phyloP scores from a whole-genome alignment of 73 alveolate genomes.

The Effrenium voratum region DNA sequence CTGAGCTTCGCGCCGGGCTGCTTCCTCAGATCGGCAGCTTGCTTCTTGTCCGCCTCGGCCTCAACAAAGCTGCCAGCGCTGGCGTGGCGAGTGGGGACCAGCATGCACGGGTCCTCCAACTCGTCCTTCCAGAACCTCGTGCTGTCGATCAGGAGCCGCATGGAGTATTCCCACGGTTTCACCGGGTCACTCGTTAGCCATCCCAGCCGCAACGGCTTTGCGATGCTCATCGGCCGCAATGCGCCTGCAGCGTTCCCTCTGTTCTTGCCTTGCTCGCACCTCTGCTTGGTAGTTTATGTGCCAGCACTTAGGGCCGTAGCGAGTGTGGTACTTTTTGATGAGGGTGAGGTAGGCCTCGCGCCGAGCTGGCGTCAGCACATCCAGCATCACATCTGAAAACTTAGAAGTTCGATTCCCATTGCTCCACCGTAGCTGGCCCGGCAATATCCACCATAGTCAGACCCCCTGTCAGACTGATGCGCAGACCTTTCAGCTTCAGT shows the following conservation, averaged over 20 bases:
- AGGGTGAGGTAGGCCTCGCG: neutral
- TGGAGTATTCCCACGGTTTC: neutral
- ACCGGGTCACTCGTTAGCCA: neutral
- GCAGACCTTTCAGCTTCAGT: constrained; percentile 5
- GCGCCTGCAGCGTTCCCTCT: neutral
- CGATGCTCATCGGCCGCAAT: neutral
- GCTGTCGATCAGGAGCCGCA: neutral
- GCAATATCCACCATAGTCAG: neutral
- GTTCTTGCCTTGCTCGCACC: neutral
- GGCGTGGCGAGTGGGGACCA: neutral
- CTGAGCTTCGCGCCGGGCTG: constrained; percentile 5
- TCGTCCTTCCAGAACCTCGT: neutral
- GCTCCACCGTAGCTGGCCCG: neutral
- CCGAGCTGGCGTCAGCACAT: neutral
- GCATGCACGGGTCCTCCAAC: constrained; percentile 16
- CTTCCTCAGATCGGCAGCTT: neutral
- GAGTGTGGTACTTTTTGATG: neutral
- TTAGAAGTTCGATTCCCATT: neutral
- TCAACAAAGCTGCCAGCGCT: neutral
- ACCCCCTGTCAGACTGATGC: neutral
- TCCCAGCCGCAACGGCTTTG: neutral
- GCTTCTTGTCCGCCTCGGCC: neutral
- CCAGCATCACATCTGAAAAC: neutral
- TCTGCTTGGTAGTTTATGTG: neutral
- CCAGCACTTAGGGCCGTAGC: neutral